Conservation (phyloP, 75 land plant genomes). For the Pinus taeda region DNA sequence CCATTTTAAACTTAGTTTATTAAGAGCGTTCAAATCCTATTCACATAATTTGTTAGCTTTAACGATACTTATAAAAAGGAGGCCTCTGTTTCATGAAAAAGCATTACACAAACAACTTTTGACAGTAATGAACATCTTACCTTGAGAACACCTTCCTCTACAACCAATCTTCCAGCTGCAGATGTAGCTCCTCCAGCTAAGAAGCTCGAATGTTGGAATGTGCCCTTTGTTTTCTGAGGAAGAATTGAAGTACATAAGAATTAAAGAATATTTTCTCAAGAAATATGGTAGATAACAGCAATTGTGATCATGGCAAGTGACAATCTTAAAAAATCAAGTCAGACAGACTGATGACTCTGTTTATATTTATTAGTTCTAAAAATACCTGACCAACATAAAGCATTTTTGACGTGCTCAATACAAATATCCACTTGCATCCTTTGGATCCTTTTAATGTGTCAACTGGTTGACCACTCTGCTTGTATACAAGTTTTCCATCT, state of each 20-base stretch:
- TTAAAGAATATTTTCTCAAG: background rate
- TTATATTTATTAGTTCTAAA: background rate
- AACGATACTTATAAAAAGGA: background rate
- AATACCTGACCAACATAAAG: conserved; percentile 78
- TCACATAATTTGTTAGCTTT: background rate
- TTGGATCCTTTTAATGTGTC: conserved; percentile 34
- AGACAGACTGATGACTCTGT: background rate
- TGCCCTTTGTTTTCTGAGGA: conserved; percentile 74
- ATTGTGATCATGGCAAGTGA: background rate
- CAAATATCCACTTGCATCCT: conserved; percentile 63
- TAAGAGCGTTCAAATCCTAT: background rate
- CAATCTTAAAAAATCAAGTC: background rate
- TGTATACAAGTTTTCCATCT: conserved; percentile 44
- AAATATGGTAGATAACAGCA: background rate
- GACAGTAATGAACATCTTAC: conserved; percentile 25
- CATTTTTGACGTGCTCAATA: conserved; percentile 69
- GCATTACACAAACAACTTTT: background rate
- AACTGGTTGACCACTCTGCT: conserved; percentile 22
- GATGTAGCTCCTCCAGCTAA: conserved; percentile 88
- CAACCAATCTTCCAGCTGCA: conserved; percentile 87
- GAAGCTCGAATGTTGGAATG: conserved; percentile 94
- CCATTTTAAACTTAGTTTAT: too few relatives aligned
- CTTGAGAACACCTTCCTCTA: conserved; percentile 69
- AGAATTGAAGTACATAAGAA: background rate
- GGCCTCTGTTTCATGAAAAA: background rate